Evolutionary conservation across 2,329 filamentous ascomycete species (phyloP).

Genomic region (Diaporthe sp.): DNA sequence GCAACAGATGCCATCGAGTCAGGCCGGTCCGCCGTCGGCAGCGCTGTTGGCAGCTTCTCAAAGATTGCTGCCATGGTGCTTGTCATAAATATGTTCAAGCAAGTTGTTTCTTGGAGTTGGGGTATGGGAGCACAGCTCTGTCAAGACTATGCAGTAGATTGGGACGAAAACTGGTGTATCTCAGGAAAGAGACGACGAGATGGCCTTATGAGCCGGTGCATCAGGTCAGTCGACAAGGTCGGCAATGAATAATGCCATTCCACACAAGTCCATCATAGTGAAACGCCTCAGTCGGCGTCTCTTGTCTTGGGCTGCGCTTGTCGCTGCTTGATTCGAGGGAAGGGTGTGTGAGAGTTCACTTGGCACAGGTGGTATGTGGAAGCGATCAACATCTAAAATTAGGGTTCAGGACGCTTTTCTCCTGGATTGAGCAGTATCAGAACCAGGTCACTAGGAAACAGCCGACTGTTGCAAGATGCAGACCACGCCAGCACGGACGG

Average conservation of each 20-base stretch:
- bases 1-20: conserved; percentile 34
- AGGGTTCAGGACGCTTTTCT: conserved; percentile 10
- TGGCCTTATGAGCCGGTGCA: conserved; percentile 30
- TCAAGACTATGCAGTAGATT: conserved; percentile 26
- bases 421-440: conserved; percentile 32
- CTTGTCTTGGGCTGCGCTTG: conserved; percentile 27
- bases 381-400: conserved; percentile 31
- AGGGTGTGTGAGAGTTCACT: conserved; percentile 30
- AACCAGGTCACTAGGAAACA: conserved; percentile 23
- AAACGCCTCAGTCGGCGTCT: conserved; percentile 25
- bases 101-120: neutral
- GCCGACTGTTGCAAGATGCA: conserved; percentile 29
- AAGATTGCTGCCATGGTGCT: conserved; percentile 32
- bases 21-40: conserved; percentile 21
- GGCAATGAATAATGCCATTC: conserved; percentile 29
- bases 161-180: conserved; percentile 15
- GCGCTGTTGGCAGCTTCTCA: conserved; percentile 32
- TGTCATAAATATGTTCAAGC: conserved; percentile 27
- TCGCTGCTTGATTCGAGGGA: conserved; percentile 30
- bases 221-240: conserved; percentile 11
- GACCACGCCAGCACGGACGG: conserved; percentile 27
- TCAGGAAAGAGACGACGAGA: conserved; percentile 19
- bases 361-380: conserved; percentile 23
- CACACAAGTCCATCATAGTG: conserved; percentile 21
- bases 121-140: conserved; percentile 7